A percentile compares a stretch with the other conserved stretches of the same genome.
Conservation (phyloP, 2,329 filamentous ascomycete genomes). For the Calonectria henricotiae region DNA sequence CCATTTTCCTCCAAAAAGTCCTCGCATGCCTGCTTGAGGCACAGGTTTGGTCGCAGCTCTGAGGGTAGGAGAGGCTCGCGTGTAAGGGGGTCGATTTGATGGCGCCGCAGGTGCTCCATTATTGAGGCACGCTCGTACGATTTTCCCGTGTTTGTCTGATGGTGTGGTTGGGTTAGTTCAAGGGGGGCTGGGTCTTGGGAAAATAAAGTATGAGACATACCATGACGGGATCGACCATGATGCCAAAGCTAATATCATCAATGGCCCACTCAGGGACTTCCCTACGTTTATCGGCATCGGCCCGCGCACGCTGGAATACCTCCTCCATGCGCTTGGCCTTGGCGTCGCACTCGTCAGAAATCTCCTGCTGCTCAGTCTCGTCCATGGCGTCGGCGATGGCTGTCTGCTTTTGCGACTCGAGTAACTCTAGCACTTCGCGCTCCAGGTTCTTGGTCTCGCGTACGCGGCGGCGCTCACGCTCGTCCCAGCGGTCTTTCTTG, state of each 20-base stretch:
- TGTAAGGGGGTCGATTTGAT: constrained; percentile 86
- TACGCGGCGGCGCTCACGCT: constrained; percentile 75
- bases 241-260: constrained; percentile 82
- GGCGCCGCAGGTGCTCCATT: constrained; percentile 85
- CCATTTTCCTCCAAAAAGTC: constrained; percentile 91
- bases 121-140: constrained; percentile 92
- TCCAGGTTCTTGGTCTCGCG: constrained; percentile 74
- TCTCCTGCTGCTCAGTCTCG: constrained; percentile 66
- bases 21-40: constrained; percentile 84
- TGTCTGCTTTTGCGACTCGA: constrained; percentile 66
- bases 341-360: constrained; percentile 64
- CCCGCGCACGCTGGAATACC: constrained; percentile 70
- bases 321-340: constrained; percentile 65
- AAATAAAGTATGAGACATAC: constrained; percentile 57
- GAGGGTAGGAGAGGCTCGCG: constrained; percentile 78
- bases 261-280: constrained; percentile 84
- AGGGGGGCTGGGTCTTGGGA: not conserved
- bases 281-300: constrained; percentile 63
- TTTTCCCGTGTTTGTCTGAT: constrained; percentile 85
- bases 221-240: constrained; percentile 81
- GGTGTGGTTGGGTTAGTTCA: not conserved
- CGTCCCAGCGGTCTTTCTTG: constrained; percentile 91
- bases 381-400: constrained; percentile 61
- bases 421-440: constrained; percentile 69
- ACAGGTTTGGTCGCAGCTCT: constrained; percentile 87